A percentile compares a stretch with the other conserved stretches of the same genome.
phyloP scores from a whole-genome alignment of 73 alveolate genomes.

The Effrenium voratum region DNA sequence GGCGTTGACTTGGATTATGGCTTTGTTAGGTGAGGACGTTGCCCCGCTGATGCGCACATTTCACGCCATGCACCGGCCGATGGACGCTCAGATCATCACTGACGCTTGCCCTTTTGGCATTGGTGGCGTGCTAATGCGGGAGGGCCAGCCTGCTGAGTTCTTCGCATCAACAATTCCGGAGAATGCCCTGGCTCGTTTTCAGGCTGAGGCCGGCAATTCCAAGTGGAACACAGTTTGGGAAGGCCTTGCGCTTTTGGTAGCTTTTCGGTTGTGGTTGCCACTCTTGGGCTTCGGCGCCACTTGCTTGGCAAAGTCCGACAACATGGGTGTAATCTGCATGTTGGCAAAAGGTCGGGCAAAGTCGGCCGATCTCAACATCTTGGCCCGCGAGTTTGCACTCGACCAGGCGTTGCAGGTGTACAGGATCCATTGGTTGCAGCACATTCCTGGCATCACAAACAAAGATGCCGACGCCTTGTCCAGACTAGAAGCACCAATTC shows the following conservation, averaged over 20 bases:
- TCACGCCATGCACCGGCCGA: not conserved
- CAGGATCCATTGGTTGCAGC: not conserved
- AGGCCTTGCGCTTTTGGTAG: not conserved
- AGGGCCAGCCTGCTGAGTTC: not conserved
- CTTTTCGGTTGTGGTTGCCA: not conserved
- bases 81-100: not conserved
- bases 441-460: conserved; percentile 24
- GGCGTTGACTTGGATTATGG: not conserved
- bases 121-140: not conserved
- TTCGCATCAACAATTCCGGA: not conserved
- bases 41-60: not conserved
- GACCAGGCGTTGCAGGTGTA: not conserved
- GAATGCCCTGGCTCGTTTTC: not conserved
- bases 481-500: not conserved
- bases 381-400: not conserved
- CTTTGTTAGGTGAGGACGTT: not conserved
- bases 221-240: not conserved
- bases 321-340: not conserved
- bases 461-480: conserved; percentile 22
- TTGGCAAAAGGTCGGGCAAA: not conserved
- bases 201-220: not conserved
- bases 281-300: not conserved
- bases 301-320: not conserved
- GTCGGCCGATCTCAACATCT: not conserved
- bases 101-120: conserved; percentile 25